These are phyloP conservation scores for Excoecaria agallocha DNA, from an alignment of 345 rosid genomes.

Conservation along the genomic window DNA sequence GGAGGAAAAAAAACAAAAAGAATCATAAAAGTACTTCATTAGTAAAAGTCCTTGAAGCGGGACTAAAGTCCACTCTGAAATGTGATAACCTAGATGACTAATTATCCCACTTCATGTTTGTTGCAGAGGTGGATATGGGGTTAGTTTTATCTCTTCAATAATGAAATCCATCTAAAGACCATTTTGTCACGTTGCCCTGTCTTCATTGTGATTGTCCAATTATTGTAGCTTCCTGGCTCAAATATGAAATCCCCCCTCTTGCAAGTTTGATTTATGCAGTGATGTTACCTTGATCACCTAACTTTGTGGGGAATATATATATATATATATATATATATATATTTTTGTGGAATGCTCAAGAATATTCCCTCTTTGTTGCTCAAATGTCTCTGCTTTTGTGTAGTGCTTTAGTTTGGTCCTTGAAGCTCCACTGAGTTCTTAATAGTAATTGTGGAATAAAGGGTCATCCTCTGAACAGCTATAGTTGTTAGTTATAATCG, in stretches of 20 bases:
- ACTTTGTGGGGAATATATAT: neutral
- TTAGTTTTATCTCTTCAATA: constrained; percentile 22
- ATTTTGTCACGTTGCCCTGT: constrained; percentile 13
- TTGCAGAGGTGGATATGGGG: constrained; percentile 16
- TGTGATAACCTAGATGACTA: constrained; percentile 15
- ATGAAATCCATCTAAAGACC: too few species aligned
- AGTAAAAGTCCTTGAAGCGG: neutral
- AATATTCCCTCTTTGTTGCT: neutral
- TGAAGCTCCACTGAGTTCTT: constrained; percentile 22
- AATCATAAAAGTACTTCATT: neutral
- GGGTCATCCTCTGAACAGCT: neutral
- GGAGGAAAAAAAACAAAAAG: neutral
- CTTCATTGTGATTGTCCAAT: constrained; percentile 19
- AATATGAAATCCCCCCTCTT: constrained; percentile 13
- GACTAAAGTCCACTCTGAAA: neutral
- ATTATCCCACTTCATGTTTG: constrained; percentile 23
- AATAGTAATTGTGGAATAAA: constrained; percentile 2
- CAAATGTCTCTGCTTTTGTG: constrained; percentile 9
- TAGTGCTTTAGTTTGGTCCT: constrained; percentile 17
- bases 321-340: too few species aligned
- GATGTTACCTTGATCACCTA: neutral
- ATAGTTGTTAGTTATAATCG: neutral
- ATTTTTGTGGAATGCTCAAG: neutral
- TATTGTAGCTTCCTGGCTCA: constrained; percentile 14
- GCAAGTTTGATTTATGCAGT: neutral